phyloP scores from a whole-genome alignment of 1,284 basidiomycete genomes.

The Ustilago cynodontis region DNA sequence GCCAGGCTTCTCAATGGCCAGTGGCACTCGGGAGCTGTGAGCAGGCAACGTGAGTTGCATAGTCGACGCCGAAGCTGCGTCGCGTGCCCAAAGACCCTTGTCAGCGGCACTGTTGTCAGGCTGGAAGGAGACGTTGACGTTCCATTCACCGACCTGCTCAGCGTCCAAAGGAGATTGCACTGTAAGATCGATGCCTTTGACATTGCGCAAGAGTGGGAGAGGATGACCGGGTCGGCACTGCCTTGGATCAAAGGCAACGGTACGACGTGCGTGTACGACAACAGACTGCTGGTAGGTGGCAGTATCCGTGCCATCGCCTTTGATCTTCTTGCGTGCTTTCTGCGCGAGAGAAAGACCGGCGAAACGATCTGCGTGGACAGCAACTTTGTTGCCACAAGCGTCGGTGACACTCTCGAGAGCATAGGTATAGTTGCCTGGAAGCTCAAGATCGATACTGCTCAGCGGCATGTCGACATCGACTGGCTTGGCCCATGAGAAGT shows the following conservation, averaged over 20 bases:
- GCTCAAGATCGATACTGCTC: conserved; percentile 54
- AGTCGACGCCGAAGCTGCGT: conserved; percentile 31
- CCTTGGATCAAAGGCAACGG: conserved; percentile 78
- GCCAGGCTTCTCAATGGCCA: conserved; percentile 75
- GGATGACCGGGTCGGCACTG: conserved; percentile 80
- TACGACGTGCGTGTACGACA: conserved; percentile 81
- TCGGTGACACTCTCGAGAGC: conserved; percentile 60
- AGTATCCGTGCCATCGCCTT: conserved; percentile 13
- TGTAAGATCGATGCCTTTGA: conserved; percentile 35
- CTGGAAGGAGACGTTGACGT: conserved; percentile 46
- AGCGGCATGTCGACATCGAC: conserved; percentile 57
- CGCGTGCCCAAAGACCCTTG: conserved; percentile 45
- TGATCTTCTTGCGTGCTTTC: conserved; percentile 47
- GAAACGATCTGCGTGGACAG: conserved; percentile 14
- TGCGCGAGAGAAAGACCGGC: conserved; percentile 30
- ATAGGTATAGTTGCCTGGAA: conserved; percentile 58
- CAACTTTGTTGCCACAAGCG: conserved; percentile 63
- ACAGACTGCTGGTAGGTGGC: conserved; percentile 73
- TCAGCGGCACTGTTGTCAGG: conserved; percentile 46
- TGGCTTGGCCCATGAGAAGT: conserved; percentile 56
- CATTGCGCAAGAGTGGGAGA: conserved; percentile 77
- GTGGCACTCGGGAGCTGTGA: conserved; percentile 12
- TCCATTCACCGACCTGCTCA: conserved; percentile 35
- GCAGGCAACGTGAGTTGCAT: conserved; percentile 40
- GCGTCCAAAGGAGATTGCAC: conserved; percentile 26